Base-by-base conservation (phyloP, 306 rosid species). In the Malus sylvestris region DNA sequence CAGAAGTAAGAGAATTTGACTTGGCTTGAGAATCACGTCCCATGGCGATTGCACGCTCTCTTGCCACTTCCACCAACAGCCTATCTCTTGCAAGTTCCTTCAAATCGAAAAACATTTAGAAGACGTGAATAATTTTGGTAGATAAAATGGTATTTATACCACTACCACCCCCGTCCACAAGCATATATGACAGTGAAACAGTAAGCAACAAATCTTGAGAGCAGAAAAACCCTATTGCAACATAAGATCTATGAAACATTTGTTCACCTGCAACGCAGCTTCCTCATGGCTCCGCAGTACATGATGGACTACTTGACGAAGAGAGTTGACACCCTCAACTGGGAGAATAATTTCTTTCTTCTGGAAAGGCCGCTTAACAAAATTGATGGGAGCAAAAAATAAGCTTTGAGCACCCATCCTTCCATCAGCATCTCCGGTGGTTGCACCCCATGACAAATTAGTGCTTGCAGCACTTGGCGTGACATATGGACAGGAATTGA, bases 401-500 rank as follows among this genome's bases (percentile, higher is more conserved):
- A 78, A 92, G 79, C 74, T 82, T 81, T 88, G 93, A 79, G 91
- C 83, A 65, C 84, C 83, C 75, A 83, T 75, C 67, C 83, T 83
- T 65, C 73, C 67, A 69, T 83, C 81, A 65, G 89, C 81, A 74
- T 88, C 90, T 76, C 75, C 88, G 79, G 72, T 75, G 62, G 67
- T 69, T 55, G 87, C 84, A 80, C 85, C 91, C 90, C 87, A 85
- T 20, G 94, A 85, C 67, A 89, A 74, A 65, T 88, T 82, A 84
- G 96, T 85, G 78, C 86, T 83, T 45, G 89, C 87, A 72, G 91
- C 93, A 78, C 85, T 86, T 29, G 94, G 88, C 90, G 86, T 90
- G 76, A 90, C 93, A 68, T 95, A 92, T 35, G 97, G 97, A 72
- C 89, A 86, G 72, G 97, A 90, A 85, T 95, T 95, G 78, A 89